A percentile compares a stretch with the other conserved stretches of the same genome.
phyloP scores from a whole-genome alignment of 805 yeast genomes.

The Myxozyma mucilagina region DNA sequence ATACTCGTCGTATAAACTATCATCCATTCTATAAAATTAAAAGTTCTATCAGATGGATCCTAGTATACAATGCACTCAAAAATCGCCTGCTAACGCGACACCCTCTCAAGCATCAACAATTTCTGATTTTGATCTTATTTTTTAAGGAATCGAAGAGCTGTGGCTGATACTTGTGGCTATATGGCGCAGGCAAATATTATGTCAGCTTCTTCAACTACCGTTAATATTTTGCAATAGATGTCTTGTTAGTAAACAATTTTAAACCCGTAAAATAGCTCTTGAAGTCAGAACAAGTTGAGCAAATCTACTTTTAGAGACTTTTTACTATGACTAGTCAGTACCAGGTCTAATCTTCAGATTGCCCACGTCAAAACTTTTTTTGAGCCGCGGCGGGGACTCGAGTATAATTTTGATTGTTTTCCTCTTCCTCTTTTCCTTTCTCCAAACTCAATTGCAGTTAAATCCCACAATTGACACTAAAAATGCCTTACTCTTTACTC shows the following conservation, averaged over 20 bases:
- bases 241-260: too few relatives aligned
- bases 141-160: not conserved
- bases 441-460: not conserved
- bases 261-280: too few relatives aligned
- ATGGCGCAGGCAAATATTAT: not conserved
- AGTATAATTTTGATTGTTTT: not conserved
- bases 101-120: not conserved
- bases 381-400: not conserved
- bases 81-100: not conserved
- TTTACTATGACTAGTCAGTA: too few relatives aligned
- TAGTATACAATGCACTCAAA: too few relatives aligned
- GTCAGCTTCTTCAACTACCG: not conserved
- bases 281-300: too few relatives aligned
- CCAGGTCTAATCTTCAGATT: too few relatives aligned
- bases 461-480: not conserved
- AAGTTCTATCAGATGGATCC: too few relatives aligned
- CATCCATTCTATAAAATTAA: slow-evolving; percentile 45
- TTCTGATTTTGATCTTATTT: not conserved
- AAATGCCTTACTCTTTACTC: slow-evolving; percentile 28
- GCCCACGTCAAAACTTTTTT: not conserved
- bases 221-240: not conserved
- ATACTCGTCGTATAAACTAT: slow-evolving; percentile 73
- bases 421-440: not conserved
- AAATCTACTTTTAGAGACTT: too few relatives aligned
- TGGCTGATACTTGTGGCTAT: not conserved